These are phyloP conservation scores for Alternaria sp. DNA, from an alignment of 2,329 filamentous ascomycete species.

Conservation along the genomic window DNA sequence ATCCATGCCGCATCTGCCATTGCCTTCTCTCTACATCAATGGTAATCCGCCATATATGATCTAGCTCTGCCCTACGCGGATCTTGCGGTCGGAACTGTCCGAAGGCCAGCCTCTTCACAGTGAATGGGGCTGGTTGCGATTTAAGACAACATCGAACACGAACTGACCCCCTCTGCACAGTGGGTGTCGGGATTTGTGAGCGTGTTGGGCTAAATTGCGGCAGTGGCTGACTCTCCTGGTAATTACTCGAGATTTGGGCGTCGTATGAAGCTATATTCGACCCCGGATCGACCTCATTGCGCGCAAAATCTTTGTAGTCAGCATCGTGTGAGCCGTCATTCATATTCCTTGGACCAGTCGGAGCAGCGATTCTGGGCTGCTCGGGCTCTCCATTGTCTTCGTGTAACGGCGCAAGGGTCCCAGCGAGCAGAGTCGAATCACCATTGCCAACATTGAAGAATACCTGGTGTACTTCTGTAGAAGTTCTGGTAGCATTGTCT, in stretches of 20 bases:
- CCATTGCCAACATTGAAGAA: neutral
- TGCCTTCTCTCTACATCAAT: neutral
- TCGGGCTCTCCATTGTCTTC: neutral
- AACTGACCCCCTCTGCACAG: neutral
- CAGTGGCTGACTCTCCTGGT: neutral
- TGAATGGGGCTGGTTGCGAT: neutral
- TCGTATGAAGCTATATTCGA: neutral
- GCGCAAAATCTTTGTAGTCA: neutral
- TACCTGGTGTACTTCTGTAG: neutral
- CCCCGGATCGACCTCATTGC: neutral
- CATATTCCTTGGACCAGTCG: neutral
- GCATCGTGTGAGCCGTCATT: neutral
- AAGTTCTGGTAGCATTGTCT: neutral
- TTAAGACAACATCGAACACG: neutral
- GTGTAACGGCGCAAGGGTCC: neutral
- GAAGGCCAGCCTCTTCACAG: neutral
- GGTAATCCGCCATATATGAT: neutral
- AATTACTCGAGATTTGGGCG: neutral
- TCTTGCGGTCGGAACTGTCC: neutral
- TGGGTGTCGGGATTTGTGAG: neutral
- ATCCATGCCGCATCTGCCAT: neutral
- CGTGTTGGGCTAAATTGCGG: neutral
- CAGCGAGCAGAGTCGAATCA: neutral
- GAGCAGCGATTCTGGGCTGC: neutral
- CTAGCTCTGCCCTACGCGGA: neutral